These are phyloP conservation scores for Pestalotiopsis sp. DNA, from an alignment of 2,329 filamentous ascomycete genomes.

Conservation along the genomic window DNA sequence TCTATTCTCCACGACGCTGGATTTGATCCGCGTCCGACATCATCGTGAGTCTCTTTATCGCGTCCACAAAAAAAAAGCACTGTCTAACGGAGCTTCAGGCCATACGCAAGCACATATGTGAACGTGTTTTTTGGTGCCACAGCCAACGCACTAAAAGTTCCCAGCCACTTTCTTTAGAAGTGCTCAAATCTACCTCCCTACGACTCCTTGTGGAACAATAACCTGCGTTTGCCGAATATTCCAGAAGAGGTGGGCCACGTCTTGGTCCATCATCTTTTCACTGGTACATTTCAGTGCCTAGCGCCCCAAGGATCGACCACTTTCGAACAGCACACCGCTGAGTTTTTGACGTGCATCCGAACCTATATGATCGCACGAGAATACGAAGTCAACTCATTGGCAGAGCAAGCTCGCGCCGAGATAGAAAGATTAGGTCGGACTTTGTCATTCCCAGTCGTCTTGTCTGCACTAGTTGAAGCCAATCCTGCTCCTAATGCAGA, in stretches of 20 bases:
- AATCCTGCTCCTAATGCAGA: conserved; percentile 8
- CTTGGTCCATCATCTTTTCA: conserved; percentile 24
- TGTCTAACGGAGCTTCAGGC: background rate
- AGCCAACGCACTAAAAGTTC: background rate
- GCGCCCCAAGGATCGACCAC: conserved; percentile 16
- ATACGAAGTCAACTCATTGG: conserved; percentile 18
- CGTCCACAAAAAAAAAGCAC: background rate
- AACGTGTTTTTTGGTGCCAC: background rate
- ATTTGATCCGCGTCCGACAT: background rate
- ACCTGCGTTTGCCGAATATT: conserved; percentile 13
- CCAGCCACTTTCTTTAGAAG: background rate
- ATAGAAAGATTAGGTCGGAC: conserved; percentile 18
- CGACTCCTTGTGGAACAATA: background rate
- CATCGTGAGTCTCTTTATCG: too few species aligned
- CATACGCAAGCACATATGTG: background rate
- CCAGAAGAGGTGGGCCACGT: conserved; percentile 19
- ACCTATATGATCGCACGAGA: conserved; percentile 18
- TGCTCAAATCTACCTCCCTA: background rate
- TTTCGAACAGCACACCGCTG: conserved; percentile 14
- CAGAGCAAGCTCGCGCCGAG: conserved; percentile 19
- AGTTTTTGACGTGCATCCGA: conserved; percentile 20
- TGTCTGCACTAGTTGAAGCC: conserved; percentile 10
- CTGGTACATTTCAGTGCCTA: conserved; percentile 23
- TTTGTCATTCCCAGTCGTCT: background rate
- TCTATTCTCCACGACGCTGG: too few species aligned